Evolutionary conservation across 2,329 filamentous ascomycete species (phyloP).

Genomic region (Dactylonectria estremocensis): DNA sequence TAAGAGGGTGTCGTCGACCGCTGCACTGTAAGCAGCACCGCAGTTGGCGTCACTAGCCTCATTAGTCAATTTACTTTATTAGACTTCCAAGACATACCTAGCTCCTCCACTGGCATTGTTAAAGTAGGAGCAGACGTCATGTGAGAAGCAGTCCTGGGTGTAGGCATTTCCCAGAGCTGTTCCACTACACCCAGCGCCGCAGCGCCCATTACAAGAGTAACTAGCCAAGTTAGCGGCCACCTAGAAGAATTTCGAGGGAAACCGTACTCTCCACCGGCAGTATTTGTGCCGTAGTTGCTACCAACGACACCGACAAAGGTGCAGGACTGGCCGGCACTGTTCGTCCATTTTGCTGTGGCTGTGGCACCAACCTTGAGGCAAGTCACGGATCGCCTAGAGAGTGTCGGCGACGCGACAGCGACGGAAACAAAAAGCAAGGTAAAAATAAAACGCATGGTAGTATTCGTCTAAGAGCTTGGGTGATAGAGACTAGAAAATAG

Average conservation of each 20-base stretch:
- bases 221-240: slow-evolving; percentile 45
- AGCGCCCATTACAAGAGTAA: slow-evolving; percentile 65
- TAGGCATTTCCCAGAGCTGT: slow-evolving; percentile 62
- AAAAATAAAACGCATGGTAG: slow-evolving; percentile 30
- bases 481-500: neutral
- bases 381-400: slow-evolving; percentile 39
- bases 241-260: neutral
- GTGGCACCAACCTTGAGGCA: slow-evolving; percentile 47
- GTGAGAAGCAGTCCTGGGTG: slow-evolving; percentile 66
- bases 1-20: slow-evolving; percentile 59
- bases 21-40: slow-evolving; percentile 59
- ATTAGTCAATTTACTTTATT: slow-evolving; percentile 7
- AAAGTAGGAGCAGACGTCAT: slow-evolving; percentile 67
- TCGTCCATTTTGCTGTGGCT: slow-evolving; percentile 64
- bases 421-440: slow-evolving; percentile 23
- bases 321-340: slow-evolving; percentile 59
- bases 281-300: slow-evolving; percentile 63
- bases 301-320: slow-evolving; percentile 62
- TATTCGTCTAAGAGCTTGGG: neutral
- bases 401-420: slow-evolving; percentile 30
- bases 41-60: slow-evolving; percentile 62
- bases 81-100: slow-evolving; percentile 48
- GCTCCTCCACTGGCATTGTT: slow-evolving; percentile 63
- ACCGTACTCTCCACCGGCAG: slow-evolving; percentile 60
- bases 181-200: slow-evolving; percentile 63